Evolutionary conservation across 2,329 filamentous ascomycete species (phyloP), one percentile per base, ranked within the genome.

Genomic region (Microsporum audouinii): DNA sequence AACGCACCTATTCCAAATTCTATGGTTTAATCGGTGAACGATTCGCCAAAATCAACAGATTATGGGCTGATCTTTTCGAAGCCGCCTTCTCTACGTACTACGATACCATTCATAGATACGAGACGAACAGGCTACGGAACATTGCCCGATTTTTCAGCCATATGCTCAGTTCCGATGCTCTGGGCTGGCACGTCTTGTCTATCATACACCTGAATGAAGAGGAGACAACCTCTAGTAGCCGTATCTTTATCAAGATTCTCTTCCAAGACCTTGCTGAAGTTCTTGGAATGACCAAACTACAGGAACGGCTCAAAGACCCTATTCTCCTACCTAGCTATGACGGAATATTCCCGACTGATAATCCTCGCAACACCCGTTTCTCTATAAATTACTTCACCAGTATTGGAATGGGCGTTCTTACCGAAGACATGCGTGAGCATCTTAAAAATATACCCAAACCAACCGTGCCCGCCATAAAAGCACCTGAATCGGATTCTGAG

Each of bases 381-480:
- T 89, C 91, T 58, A 96, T 99, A 85, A 99, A 99, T 76, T 99
- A 96, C 80, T 97, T 99, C 74, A 99, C 94, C 7, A 94, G 91
- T 69, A 95, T 99, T 69, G 91, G 91, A 62, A 95, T 99, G 88
- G 94, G 94, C 71, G 85, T 84, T 29, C 81, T 99, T 64, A 99
- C 94, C 1, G 94, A 99, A 71, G 88, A 91, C 66, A 95, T 96
- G 90, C 86, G 94, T 73, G 89, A 95, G 69, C 85, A 87, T 71
- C 81, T 99, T 61, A 88, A 91, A 72, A 96, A 91, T 70, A 84
- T 95, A 75, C 91, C 91, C 10, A 94, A 95, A 71, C 91, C 91
- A 2, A 82, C 88, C 1, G 77, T 88, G 29, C 88, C 88, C 4
- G 84, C 89, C 1, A 77, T 88, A 0, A 79, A 84, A 27, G 78